Evolutionary conservation across 805 yeast genomes (phyloP).

Genomic region (Clavispora phyllophila): DNA sequence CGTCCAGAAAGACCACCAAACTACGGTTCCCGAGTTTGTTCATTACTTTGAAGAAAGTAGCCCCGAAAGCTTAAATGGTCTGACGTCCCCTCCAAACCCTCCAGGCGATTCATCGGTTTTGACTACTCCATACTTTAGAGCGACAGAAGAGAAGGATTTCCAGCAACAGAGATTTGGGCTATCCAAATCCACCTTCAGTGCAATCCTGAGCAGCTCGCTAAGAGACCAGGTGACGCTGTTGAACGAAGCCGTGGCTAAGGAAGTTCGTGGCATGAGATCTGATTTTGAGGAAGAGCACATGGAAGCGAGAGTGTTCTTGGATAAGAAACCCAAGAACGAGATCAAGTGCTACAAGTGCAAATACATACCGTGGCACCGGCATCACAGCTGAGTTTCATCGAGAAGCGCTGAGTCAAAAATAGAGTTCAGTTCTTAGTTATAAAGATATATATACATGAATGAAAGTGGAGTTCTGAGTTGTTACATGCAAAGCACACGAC

Average conservation of each 20-base stretch:
- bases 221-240: slow-evolving; percentile 2
- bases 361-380: slow-evolving; percentile 14
- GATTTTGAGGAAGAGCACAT: slow-evolving; percentile 9
- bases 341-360: slow-evolving; percentile 12
- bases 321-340: not conserved
- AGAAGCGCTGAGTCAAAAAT: not conserved
- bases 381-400: not conserved
- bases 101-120: not conserved
- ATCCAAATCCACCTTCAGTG: not conserved
- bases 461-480: not conserved
- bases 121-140: not conserved
- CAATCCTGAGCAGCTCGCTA: not conserved
- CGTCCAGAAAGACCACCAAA: not conserved
- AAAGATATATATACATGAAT: slow-evolving; percentile 3
- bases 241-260: slow-evolving; percentile 12
- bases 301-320: slow-evolving; percentile 8
- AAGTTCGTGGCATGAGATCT: slow-evolving; percentile 9
- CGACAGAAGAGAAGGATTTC: not conserved
- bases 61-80: not conserved
- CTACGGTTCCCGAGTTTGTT: slow-evolving; percentile 11
- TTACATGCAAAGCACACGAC: slow-evolving; percentile 1
- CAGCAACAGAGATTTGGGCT: not conserved
- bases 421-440: not conserved
- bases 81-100: not conserved
- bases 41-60: slow-evolving; percentile 5